Evolutionary conservation across 2,329 filamentous ascomycete species (phyloP).

Genomic region (Xylaria sp.): DNA sequence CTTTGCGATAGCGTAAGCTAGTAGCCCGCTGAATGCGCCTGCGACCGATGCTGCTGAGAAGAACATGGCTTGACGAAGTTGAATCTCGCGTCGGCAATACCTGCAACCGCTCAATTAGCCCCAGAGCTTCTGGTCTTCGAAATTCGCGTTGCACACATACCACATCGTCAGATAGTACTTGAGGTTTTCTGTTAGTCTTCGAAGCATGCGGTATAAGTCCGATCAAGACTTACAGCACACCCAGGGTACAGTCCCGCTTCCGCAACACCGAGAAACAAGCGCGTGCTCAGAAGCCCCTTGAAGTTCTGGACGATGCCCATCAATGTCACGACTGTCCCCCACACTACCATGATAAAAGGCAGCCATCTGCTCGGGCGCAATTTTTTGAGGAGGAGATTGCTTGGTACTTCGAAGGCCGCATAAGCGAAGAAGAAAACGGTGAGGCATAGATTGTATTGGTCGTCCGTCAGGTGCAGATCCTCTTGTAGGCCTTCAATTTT

Average conservation of each 20-base stretch:
- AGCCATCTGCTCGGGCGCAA: slow-evolving; percentile 80
- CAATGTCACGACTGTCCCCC: slow-evolving; percentile 58
- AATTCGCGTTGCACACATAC: slow-evolving; percentile 40
- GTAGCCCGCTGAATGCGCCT: slow-evolving; percentile 78
- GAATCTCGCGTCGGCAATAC: slow-evolving; percentile 67
- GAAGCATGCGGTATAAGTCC: neutral
- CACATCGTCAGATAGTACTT: slow-evolving; percentile 67
- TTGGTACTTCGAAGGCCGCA: slow-evolving; percentile 78
- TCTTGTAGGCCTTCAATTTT: slow-evolving; percentile 70
- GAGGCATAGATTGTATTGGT: slow-evolving; percentile 76
- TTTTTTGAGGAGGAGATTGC: slow-evolving; percentile 80
- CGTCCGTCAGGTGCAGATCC: slow-evolving; percentile 66
- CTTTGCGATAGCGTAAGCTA: slow-evolving; percentile 75
- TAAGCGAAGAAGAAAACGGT: slow-evolving; percentile 86
- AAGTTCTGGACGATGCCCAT: slow-evolving; percentile 65
- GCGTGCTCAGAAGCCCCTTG: slow-evolving; percentile 59
- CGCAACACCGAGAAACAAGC: slow-evolving; percentile 59
- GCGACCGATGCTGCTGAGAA: slow-evolving; percentile 85
- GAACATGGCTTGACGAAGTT: slow-evolving; percentile 74
- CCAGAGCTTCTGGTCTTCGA: neutral
- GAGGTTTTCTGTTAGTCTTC: neutral
- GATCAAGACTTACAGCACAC: slow-evolving; percentile 43
- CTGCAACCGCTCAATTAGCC: slow-evolving; percentile 23
- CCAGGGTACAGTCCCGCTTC: slow-evolving; percentile 51
- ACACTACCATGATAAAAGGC: slow-evolving; percentile 76